These are phyloP conservation scores for Elongisporangium anandrum DNA, from an alignment of 352 stramenopile genomes.

Conservation along the genomic window DNA sequence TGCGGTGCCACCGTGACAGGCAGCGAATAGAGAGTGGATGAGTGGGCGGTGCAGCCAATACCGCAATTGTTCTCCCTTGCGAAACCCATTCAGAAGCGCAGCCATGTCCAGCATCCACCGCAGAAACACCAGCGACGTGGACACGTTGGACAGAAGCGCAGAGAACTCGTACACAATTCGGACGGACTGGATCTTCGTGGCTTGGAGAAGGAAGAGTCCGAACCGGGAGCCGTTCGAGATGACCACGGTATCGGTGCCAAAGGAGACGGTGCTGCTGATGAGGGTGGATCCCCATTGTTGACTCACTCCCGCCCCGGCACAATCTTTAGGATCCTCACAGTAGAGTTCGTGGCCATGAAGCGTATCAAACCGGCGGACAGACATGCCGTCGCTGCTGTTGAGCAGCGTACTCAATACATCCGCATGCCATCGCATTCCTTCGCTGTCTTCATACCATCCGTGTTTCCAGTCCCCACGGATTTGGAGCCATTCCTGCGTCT, in stretches of 20 bases:
- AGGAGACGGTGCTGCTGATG: too few relatives aligned
- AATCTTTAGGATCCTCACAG: background rate
- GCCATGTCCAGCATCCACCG: slow-evolving; percentile 38
- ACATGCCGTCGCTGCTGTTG: background rate
- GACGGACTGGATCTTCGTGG: slow-evolving; percentile 1
- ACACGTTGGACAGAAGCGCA: slow-evolving; percentile 42
- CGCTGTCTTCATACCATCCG: background rate
- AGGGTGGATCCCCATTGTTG: too few relatives aligned
- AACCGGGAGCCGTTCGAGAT: slow-evolving; percentile 1
- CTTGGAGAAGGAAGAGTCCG: slow-evolving; percentile 5
- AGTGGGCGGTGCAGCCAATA: slow-evolving; percentile 30
- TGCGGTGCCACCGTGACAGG: slow-evolving; percentile 33
- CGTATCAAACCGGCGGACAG: background rate
- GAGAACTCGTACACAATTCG: slow-evolving; percentile 33
- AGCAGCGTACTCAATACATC: background rate
- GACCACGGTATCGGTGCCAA: background rate
- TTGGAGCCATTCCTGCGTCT: background rate
- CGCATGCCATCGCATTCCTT: background rate
- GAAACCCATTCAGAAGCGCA: slow-evolving; percentile 24
- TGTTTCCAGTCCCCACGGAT: background rate
- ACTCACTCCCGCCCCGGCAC: background rate
- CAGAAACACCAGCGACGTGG: slow-evolving; percentile 22
- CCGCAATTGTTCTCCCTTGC: slow-evolving; percentile 13
- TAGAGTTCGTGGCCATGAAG: background rate
- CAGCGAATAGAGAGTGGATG: slow-evolving; percentile 30